phyloP scores from a whole-genome alignment of 257 asterid species.

The Lavandula angustifolia region DNA sequence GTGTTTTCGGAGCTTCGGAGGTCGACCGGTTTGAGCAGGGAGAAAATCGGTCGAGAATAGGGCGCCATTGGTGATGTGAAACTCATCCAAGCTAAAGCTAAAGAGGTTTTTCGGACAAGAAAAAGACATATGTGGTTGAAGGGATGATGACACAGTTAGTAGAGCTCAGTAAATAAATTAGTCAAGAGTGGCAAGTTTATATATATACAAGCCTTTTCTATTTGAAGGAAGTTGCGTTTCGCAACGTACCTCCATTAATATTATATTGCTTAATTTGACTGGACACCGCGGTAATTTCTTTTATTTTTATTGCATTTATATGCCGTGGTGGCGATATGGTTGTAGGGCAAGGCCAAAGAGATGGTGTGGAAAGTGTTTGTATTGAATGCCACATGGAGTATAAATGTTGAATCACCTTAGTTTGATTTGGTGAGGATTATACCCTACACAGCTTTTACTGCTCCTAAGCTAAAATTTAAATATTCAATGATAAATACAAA shows the following conservation, averaged over 20 bases:
- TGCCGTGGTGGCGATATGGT: too few species aligned
- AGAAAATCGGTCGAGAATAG: conserved; percentile 65
- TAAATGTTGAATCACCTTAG: neutral
- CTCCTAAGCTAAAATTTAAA: too few species aligned
- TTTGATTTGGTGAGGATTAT: neutral
- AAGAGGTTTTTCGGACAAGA: conserved; percentile 45
- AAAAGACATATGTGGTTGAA: conserved; percentile 41
- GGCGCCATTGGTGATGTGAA: conserved; percentile 41
- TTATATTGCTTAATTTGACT: too few species aligned
- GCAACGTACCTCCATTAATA: too few species aligned
- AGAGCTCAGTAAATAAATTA: neutral
- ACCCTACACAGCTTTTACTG: too few species aligned
- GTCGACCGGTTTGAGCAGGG: conserved; percentile 61
- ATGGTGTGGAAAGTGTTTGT: conserved; percentile 27
- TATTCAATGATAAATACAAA: too few species aligned
- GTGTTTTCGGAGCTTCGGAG: conserved; percentile 52
- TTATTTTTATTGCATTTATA: too few species aligned
- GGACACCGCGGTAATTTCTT: too few species aligned
- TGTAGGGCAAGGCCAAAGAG: conserved; percentile 46
- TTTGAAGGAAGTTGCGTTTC: conserved; percentile 36
- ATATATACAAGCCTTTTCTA: conserved; percentile 39
- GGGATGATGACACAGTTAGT: neutral
- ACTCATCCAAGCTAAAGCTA: conserved; percentile 45
- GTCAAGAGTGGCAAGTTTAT: conserved; percentile 34
- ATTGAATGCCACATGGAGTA: conserved; percentile 31